Percentiles rank a stretch among this genome's conserved stretches.
Evolutionary conservation across 225 moss, liverwort and hornwort species (phyloP).

Genomic region (Marchantia polymorpha): DNA sequence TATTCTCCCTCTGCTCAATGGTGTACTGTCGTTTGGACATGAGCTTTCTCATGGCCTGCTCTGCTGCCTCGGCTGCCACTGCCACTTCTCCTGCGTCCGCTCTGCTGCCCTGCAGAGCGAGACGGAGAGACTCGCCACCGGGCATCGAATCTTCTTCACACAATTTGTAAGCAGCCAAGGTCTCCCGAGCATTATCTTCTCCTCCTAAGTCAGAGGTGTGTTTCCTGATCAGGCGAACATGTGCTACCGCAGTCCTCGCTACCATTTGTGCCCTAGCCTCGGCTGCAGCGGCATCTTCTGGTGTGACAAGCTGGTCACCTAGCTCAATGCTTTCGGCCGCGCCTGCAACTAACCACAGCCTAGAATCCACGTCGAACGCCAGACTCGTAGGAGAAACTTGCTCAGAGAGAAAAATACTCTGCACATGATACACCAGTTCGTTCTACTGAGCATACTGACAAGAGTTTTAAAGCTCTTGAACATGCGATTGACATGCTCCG

Average conservation of each 20-base stretch:
- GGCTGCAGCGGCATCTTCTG: constrained; percentile 69
- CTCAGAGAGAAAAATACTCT: constrained; percentile 61
- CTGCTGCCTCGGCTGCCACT: constrained; percentile 83
- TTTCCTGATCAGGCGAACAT: constrained; percentile 37
- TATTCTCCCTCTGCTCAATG: constrained; percentile 75
- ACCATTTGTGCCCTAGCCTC: constrained; percentile 67
- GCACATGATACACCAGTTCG: constrained; percentile 25
- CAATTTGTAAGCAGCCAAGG: constrained; percentile 27
- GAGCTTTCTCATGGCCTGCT: constrained; percentile 78
- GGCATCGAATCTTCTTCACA: constrained; percentile 45
- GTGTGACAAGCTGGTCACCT: constrained; percentile 73
- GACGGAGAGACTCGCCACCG: constrained; percentile 56
- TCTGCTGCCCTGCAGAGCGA: constrained; percentile 62
- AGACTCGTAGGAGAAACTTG: constrained; percentile 72
- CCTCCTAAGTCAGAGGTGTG: constrained; percentile 14
- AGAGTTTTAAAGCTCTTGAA: background rate
- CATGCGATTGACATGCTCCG: background rate
- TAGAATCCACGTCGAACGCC: constrained; percentile 57
- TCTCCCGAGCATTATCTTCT: constrained; percentile 26
- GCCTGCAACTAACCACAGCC: constrained; percentile 84
- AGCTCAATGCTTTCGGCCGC: constrained; percentile 86
- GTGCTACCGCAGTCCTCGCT: constrained; percentile 60
- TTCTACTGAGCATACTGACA: constrained; percentile 5
- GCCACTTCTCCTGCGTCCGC: constrained; percentile 54
- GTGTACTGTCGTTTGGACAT: constrained; percentile 86